These are phyloP conservation scores for Scutellaria galericulata DNA, from an alignment of 257 asterid genomes.

Conservation along the genomic window DNA sequence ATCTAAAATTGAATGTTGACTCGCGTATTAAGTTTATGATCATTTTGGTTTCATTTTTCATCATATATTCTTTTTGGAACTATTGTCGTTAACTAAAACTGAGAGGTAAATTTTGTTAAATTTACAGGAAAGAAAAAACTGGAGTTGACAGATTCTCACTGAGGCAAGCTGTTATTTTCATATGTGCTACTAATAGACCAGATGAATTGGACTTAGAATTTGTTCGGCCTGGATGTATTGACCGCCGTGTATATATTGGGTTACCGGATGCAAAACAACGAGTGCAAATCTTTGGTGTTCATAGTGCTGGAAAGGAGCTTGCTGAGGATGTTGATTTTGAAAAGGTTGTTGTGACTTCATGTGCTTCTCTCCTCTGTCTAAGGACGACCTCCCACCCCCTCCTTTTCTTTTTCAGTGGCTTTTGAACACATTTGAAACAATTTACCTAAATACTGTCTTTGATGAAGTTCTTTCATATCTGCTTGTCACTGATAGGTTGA, in stretches of 20 bases:
- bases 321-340: slow-evolving; percentile 85
- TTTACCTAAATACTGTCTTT: slow-evolving; percentile 6
- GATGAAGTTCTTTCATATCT: no score
- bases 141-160: slow-evolving; percentile 93
- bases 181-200: slow-evolving; percentile 99
- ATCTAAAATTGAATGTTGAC: slow-evolving; percentile 10
- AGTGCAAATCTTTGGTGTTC: slow-evolving; percentile 90
- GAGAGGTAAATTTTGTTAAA: slow-evolving; percentile 20
- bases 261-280: slow-evolving; percentile 97
- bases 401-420: slow-evolving; percentile 27
- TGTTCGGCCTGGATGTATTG: slow-evolving; percentile 91
- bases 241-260: slow-evolving; percentile 92
- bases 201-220: slow-evolving; percentile 88
- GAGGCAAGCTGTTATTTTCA: slow-evolving; percentile 87
- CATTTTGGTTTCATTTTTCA: slow-evolving; percentile 1
- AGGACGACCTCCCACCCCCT: not conserved
- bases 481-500: no score
- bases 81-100: slow-evolving; percentile 18
- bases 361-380: slow-evolving; percentile 17
- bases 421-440: slow-evolving; percentile 10
- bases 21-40: slow-evolving; percentile 7
- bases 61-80: slow-evolving; percentile 13
- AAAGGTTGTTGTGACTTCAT: slow-evolving; percentile 56
- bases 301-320: slow-evolving; percentile 88
- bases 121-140: slow-evolving; percentile 77